These are phyloP conservation scores for Knufia petricola DNA, from an alignment of 2,329 filamentous ascomycete species.

Conservation along the genomic window DNA sequence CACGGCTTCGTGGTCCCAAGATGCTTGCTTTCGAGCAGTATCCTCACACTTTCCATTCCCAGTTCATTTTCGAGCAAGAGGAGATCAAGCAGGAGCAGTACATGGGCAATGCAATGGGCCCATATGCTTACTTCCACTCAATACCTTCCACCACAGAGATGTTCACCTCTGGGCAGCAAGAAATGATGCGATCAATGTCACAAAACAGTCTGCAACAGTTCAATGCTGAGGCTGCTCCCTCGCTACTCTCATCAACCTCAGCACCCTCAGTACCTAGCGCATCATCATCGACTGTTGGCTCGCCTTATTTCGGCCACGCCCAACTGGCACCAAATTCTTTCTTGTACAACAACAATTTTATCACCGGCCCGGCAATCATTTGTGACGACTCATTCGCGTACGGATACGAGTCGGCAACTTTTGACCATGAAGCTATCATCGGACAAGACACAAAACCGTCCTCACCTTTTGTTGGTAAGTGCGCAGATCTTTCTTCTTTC, in stretches of 20 bases:
- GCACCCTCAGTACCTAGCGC: constrained; percentile 48
- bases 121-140: constrained; percentile 13
- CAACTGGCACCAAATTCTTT: constrained; percentile 43
- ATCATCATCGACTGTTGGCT: constrained; percentile 58
- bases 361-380: constrained; percentile 53
- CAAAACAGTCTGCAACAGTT: constrained; percentile 1
- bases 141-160: constrained; percentile 13
- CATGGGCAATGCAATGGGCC: constrained; percentile 17
- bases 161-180: background rate
- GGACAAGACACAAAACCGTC: constrained; percentile 34
- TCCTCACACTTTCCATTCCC: constrained; percentile 12
- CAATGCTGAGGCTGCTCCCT: constrained; percentile 38
- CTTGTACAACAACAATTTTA: constrained; percentile 35
- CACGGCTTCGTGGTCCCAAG: constrained; percentile 8
- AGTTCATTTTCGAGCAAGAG: constrained; percentile 10
- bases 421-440: constrained; percentile 35
- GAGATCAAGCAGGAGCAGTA: constrained; percentile 19
- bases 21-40: constrained; percentile 22
- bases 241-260: constrained; percentile 51
- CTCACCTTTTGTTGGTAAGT: constrained; percentile 39
- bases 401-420: constrained; percentile 28
- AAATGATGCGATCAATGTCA: constrained; percentile 7
- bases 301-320: constrained; percentile 54
- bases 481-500: constrained; percentile 29
- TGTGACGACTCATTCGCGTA: constrained; percentile 43